Evolutionary conservation across 2,329 filamentous ascomycete species (phyloP), one percentile per base, ranked within the genome.

Genomic region (Pyrenophora teres): DNA sequence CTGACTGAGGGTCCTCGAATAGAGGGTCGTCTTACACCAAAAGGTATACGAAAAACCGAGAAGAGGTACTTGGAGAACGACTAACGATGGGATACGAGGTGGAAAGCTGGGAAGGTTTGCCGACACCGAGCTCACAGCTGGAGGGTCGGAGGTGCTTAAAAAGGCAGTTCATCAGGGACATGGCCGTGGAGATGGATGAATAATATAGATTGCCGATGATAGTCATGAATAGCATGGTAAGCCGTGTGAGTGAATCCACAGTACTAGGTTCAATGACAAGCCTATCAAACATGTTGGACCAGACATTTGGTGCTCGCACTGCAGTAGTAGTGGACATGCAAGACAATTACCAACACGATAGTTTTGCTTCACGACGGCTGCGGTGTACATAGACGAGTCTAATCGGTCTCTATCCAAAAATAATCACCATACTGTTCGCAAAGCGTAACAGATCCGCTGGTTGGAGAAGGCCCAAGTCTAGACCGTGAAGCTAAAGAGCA

Each of bases 221-320:
- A 30, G 10, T 30, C 10, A 9, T 10, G 10, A 12, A 18, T 47
- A 39, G 35, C 37, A 27, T n/a, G 12, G 31, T 2, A n/a, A 7
- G 30, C 15, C 9, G 19, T 25, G 30, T 15, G 27, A 19, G 18
- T 40, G 16, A 39, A 39, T 3, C 35, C 6, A 16, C 27, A 21
- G 19, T 35, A 9, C 21, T 35, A 7, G 47, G 13, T 12, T 39
- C 43, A 46, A 42, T 27, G 35, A 43, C 23, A 23, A 21, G 15
- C 56, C 56, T 58, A 56, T 53, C 49, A 56, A 18, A 36, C 18
- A n/a, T 3, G n/a, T 10, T 7, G 4, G 13, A 12, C 31, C 23
- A 32, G 13, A 33, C 23, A 27, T 48, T 19, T n/a, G 31, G 25
- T 27, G 27, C 36, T 44, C 18, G 40, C 25, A 33, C 41, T 37